Conservation (phyloP, 371 early-diverging fungal genomes). For the Actinomortierella wolfii region DNA sequence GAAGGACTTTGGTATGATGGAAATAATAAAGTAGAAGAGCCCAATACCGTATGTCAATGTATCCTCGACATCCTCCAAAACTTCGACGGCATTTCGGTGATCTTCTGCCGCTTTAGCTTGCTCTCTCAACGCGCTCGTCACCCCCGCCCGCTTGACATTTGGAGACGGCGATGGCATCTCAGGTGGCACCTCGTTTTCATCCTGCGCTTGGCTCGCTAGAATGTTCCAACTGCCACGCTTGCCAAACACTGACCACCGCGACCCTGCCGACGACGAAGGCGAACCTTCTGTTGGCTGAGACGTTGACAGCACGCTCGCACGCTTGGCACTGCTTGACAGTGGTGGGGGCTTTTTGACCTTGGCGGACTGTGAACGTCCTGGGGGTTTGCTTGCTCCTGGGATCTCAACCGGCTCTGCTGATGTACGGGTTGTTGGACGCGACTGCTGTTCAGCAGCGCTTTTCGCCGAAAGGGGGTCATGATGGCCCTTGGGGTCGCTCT, state of each 20-base stretch:
- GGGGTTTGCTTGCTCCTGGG: too few relatives aligned
- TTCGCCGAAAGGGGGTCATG: too few relatives aligned
- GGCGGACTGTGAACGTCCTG: neutral
- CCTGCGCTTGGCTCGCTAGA: too few relatives aligned
- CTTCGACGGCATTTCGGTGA: slow-evolving; percentile 30
- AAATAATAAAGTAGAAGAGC: slow-evolving; percentile 45
- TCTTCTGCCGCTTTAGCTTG: slow-evolving; percentile 37
- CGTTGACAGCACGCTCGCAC: slow-evolving; percentile 11
- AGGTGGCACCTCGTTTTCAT: too few relatives aligned
- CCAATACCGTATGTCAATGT: slow-evolving; percentile 47
- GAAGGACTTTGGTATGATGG: slow-evolving; percentile 46
- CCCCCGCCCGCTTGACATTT: slow-evolving; percentile 6
- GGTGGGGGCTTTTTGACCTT: slow-evolving; percentile 2
- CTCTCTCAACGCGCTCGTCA: slow-evolving; percentile 26
- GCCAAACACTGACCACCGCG: slow-evolving; percentile 45
- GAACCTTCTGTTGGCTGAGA: slow-evolving; percentile 24
- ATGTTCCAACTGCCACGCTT: slow-evolving; percentile 13
- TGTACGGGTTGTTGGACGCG: too few relatives aligned
- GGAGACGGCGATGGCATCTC: too few relatives aligned
- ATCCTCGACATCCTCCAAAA: slow-evolving; percentile 47
- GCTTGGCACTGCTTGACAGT: slow-evolving; percentile 5
- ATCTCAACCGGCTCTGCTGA: too few relatives aligned
- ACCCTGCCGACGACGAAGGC: neutral
- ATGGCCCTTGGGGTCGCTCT: too few relatives aligned
- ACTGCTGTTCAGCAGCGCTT: too few relatives aligned